Evolutionary conservation across 78 protist genomes (phyloP).

Genomic region (Emiliania huxleyi): DNA sequence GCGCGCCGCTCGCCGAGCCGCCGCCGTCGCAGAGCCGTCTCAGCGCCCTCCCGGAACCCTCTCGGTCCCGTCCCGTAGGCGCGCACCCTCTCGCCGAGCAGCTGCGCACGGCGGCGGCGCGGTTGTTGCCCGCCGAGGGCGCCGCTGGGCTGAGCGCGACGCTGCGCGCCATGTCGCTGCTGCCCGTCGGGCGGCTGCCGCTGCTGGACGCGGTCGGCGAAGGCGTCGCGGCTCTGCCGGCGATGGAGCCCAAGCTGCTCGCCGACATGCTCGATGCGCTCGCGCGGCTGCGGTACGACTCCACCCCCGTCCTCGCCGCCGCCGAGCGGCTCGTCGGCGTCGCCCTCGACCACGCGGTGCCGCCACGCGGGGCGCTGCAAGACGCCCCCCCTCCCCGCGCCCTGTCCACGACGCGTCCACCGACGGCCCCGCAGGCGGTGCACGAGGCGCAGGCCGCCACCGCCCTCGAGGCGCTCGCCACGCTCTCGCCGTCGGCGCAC

Average conservation of each 20-base stretch:
- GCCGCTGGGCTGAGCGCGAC: not conserved
- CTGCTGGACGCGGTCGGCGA: not conserved
- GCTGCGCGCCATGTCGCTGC: not conserved
- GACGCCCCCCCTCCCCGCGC: no score
- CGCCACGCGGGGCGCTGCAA: no score
- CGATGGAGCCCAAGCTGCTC: not conserved
- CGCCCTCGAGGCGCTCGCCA: not conserved
- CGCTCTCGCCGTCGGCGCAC: not conserved
- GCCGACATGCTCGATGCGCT: not conserved
- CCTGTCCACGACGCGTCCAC: no score
- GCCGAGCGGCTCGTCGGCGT: not conserved
- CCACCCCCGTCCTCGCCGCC: not conserved
- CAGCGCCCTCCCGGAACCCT: no score
- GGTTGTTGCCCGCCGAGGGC: not conserved
- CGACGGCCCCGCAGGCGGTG: no score
- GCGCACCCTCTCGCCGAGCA: not conserved
- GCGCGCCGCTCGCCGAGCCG: not conserved
- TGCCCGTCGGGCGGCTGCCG: not conserved
- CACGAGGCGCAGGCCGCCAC: constrained; percentile 1
- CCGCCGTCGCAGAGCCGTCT: no score
- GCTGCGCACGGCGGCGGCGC: not conserved
- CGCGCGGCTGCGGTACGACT: not conserved
- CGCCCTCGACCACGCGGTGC: not conserved
- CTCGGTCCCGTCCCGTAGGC: no score
- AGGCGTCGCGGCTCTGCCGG: not conserved